A percentile compares a stretch with the other conserved stretches of the same genome.
phyloP scores from a whole-genome alignment of 2,329 filamentous ascomycete species.

The Cercospora sp. region DNA sequence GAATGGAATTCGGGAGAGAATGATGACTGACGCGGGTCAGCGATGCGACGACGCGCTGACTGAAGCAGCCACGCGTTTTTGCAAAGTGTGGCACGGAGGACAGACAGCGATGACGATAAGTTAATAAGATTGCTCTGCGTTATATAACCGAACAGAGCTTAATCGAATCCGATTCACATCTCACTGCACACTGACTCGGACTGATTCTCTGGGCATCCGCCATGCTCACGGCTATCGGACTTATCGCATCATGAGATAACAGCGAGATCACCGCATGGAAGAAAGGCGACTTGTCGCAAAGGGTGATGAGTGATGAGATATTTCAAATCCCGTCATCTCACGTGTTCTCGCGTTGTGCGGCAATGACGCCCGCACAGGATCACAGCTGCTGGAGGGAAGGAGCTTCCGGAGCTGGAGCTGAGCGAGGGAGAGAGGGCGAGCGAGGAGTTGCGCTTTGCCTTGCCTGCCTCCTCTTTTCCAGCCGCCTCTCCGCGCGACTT shows the following conservation, averaged over 20 bases:
- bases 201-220: background rate
- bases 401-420: background rate
- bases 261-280: background rate
- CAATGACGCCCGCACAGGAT: background rate
- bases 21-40: too few species aligned
- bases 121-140: background rate
- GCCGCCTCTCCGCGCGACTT: background rate
- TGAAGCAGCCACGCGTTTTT: background rate
- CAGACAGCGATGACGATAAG: background rate
- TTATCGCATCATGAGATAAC: background rate
- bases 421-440: background rate
- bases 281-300: background rate
- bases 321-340: conserved; percentile 1
- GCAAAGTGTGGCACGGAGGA: background rate
- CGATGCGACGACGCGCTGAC: background rate
- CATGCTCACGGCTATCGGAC: background rate
- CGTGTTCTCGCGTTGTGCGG: conserved; percentile 2
- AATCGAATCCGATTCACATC: background rate
- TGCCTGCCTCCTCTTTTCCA: conserved; percentile 5
- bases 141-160: background rate
- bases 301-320: background rate
- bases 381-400: background rate
- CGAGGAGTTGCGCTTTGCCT: background rate
- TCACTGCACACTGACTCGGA: background rate
- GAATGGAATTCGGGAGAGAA: too few species aligned